phyloP scores from a whole-genome alignment of 345 rosid species.

The Pugionium dolabratum region DNA sequence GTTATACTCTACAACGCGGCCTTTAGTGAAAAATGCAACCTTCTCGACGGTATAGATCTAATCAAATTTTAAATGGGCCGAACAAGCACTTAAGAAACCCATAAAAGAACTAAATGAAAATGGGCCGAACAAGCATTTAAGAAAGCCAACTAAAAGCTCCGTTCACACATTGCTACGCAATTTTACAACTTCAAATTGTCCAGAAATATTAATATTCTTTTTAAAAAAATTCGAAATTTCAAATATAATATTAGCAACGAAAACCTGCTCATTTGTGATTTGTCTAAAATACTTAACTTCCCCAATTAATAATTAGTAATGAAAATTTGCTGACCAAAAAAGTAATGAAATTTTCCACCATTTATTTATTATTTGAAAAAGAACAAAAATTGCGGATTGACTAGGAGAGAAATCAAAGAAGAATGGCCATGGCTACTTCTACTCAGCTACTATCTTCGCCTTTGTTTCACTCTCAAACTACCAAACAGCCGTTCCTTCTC shows the following conservation, averaged over 20 bases:
- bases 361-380: not conserved
- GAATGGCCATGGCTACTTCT: slow-evolving; percentile 53
- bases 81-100: not conserved
- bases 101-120: slow-evolving; percentile 10
- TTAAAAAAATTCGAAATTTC: no score
- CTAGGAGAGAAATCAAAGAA: slow-evolving; percentile 11
- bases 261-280: no score
- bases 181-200: not conserved
- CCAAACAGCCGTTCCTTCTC: slow-evolving; percentile 31
- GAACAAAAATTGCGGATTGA: slow-evolving; percentile 19
- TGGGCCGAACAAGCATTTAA: not conserved
- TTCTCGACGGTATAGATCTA: slow-evolving; percentile 6
- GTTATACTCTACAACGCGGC: slow-evolving; percentile 25
- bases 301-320: not conserved
- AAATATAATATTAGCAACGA: no score
- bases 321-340: not conserved
- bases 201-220: not conserved
- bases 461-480: slow-evolving; percentile 25
- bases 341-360: not conserved
- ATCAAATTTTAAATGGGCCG: slow-evolving; percentile 11
- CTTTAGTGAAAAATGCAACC: not conserved
- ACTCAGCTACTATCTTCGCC: slow-evolving; percentile 31
- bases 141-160: slow-evolving; percentile 3
- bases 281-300: no score
- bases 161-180: no score